A percentile compares a stretch with the other conserved stretches of the same genome.
Conservation (phyloP, 2,329 filamentous ascomycete genomes). For the Sporothrix mexicana region DNA sequence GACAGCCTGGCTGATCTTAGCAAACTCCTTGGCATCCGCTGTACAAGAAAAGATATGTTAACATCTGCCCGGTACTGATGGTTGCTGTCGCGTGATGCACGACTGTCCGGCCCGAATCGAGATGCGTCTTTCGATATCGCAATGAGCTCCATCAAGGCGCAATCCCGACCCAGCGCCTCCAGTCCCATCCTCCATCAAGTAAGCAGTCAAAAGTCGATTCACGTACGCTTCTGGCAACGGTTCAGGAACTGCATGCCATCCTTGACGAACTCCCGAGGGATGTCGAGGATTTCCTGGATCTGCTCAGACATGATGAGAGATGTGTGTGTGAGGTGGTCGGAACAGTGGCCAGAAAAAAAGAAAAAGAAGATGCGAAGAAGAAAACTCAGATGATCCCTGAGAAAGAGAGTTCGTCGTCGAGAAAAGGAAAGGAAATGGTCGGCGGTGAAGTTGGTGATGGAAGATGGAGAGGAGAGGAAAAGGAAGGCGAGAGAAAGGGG, state of each 20-base stretch:
- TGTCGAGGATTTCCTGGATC: constrained; percentile 72
- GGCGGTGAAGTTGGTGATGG: constrained; percentile 1
- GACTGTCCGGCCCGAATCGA: background rate
- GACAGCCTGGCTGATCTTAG: constrained; percentile 62
- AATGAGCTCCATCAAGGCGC: background rate
- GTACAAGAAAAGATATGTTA: constrained; percentile 40
- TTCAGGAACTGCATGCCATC: constrained; percentile 68
- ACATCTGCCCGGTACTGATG: background rate
- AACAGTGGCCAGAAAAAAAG: background rate
- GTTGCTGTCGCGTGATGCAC: constrained; percentile 18
- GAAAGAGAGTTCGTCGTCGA: background rate
- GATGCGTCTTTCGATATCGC: background rate
- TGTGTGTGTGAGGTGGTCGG: background rate
- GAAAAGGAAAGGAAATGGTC: constrained; percentile 5
- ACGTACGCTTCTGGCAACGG: constrained; percentile 66
- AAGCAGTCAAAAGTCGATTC: too few relatives aligned
- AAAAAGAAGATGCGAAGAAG: background rate
- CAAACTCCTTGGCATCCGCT: constrained; percentile 61
- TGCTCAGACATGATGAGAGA: constrained; percentile 65
- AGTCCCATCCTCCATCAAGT: background rate
- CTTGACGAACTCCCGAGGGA: constrained; percentile 68
- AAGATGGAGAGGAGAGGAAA: constrained; percentile 8
- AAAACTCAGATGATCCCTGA: background rate
- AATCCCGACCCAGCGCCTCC: background rate
- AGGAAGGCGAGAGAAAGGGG: constrained; percentile 29